Base-by-base conservation (phyloP, 176 grass and related monocot species). In the Triticum timopheevii region DNA sequence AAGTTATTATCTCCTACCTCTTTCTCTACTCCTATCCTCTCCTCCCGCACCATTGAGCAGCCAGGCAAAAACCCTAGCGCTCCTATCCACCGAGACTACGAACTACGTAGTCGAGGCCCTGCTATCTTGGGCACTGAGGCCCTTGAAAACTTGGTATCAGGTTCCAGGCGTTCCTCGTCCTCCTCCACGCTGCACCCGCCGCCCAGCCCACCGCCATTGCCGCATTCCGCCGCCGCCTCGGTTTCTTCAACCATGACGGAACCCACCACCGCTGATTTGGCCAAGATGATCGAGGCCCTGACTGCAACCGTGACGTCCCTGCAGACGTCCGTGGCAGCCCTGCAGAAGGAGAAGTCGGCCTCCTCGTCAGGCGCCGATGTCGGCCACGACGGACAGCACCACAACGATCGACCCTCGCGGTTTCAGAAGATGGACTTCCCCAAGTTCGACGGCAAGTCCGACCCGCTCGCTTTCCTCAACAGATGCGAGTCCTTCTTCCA, bases 131-230 rank as follows among this genome's bases (percentile, higher is more conserved):
- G 38, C 38, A 1, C 8, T 8, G 38, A 40, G 38, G 16, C 7
- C 67, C 35, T 73, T 73, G 70, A 73, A 39, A 73, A 73, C 70
- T 11, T 73, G n/a, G 70, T 47, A 73, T 73, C 70, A 7, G 10
- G 2, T n/a, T 73, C 70, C 12, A 10, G 39, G 5, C 70, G 70
- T 25, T 45, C 70, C 39, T 24, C 24, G 7, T 76, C 73, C 11
- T 54, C 73, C 0, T 27, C 23, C 23, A 12, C n/a, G 13, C 42
- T n/a, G 6, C 2, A 40, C 1, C 35, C 27, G 27, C 27, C 27
- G 27, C 13, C 70, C n/a, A 74, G 59, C 59, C 22, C 59, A 62
- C 59, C 59, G 7, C 19, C 8, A 9, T 23, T 22, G n/a, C 22
- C n/a, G 24, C 59, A 22, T 10, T 62, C 22, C 8, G 59, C 59